phyloP scores from a whole-genome alignment of 164 flowering plant genomes.

The Stephania yunnanensis region DNA sequence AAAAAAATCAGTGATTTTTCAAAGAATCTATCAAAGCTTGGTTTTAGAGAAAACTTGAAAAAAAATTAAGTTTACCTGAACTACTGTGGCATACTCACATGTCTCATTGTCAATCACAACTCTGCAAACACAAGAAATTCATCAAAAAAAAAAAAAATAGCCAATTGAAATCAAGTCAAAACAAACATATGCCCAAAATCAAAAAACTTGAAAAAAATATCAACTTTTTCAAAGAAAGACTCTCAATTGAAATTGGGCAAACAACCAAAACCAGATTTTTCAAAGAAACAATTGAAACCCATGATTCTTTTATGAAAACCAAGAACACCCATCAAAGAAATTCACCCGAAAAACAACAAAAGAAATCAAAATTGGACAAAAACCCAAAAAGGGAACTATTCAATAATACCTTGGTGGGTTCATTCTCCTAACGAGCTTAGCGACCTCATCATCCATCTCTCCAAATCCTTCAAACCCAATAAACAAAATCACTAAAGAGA shows the following conservation, averaged over 20 bases:
- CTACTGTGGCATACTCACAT: constrained; percentile 40
- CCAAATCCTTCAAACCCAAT: neutral
- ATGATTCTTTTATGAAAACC: neutral
- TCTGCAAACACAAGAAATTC: constrained; percentile 21
- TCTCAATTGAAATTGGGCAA: neutral
- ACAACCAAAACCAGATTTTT: neutral
- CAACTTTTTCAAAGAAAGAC: neutral
- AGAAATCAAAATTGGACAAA: neutral
- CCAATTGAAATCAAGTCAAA: neutral
- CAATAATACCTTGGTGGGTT: constrained; percentile 44
- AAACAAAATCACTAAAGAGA: neutral
- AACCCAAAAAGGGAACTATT: no score
- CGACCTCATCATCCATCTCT: constrained; percentile 49
- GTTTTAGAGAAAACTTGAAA: neutral
- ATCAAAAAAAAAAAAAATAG: neutral
- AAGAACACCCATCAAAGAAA: neutral
- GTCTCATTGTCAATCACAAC: constrained; percentile 50
- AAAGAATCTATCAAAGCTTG: neutral
- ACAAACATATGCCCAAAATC: neutral
- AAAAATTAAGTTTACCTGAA: constrained; percentile 23
- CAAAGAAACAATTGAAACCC: neutral
- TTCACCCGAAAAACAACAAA: neutral
- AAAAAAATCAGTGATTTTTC: neutral
- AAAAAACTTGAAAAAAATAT: no score
- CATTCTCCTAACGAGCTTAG: constrained; percentile 47